Conservation (phyloP, 2,329 filamentous ascomycete genomes). For the Fusarium sp. region DNA sequence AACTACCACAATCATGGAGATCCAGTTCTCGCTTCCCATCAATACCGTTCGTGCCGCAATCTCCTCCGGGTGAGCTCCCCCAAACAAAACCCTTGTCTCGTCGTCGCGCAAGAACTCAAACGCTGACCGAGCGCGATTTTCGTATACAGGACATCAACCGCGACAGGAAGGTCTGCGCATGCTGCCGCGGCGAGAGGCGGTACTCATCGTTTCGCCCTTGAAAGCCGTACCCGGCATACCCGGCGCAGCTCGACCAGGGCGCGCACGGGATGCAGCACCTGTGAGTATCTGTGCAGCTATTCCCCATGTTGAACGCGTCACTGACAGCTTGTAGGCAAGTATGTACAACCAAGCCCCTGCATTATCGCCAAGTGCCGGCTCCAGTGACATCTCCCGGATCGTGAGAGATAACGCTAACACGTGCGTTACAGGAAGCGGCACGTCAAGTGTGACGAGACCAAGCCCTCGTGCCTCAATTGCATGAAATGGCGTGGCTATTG, state of each 20-base stretch:
- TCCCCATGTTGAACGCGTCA: conserved; percentile 1
- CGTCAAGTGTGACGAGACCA: conserved; percentile 54
- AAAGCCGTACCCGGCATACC: conserved; percentile 50
- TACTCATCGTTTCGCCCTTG: conserved; percentile 51
- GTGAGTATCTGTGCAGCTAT: conserved; percentile 40
- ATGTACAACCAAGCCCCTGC: conserved; percentile 28
- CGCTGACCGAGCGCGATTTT: conserved; percentile 22
- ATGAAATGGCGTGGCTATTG: conserved; percentile 54
- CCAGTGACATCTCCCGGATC: conserved; percentile 1
- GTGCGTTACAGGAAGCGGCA: conserved; percentile 48
- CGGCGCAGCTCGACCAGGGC: conserved; percentile 51
- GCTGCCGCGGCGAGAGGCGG: conserved; percentile 38
- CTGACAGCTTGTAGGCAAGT: conserved; percentile 46
- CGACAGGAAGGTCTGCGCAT: conserved; percentile 30
- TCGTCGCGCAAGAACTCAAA: conserved; percentile 1
- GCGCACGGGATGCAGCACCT: conserved; percentile 51
- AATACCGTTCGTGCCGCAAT: conserved; percentile 32
- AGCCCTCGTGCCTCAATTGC: conserved; percentile 53
- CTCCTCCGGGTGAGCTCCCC: conserved; percentile 39
- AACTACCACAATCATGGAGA: conserved; percentile 46
- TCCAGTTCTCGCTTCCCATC: conserved; percentile 50
- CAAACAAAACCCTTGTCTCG: conserved; percentile 13
- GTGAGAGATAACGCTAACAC: conserved; percentile 15
- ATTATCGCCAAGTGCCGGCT: neutral
- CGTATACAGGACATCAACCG: conserved; percentile 28